Evolutionary conservation across 495 filamentous ascomycete genomes (phyloP).

Genomic region (Penicillium longicatenatum): DNA sequence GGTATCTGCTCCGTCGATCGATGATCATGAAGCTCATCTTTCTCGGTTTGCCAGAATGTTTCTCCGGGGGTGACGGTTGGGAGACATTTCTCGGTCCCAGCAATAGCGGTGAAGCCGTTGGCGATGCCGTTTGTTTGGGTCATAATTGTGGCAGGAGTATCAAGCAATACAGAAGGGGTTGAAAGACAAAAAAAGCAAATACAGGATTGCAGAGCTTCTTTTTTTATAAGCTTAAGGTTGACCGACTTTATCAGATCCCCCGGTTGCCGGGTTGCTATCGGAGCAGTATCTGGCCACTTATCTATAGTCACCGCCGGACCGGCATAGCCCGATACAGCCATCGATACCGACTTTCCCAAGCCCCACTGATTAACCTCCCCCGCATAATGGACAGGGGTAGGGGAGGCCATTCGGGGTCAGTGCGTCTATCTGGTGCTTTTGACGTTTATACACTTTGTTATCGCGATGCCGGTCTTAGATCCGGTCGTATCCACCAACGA

Average conservation of each 20-base stretch:
- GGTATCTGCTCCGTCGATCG: slow-evolving; percentile 52
- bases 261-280: neutral
- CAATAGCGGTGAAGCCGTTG: slow-evolving; percentile 5
- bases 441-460: neutral
- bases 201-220: neutral
- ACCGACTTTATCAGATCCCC: slow-evolving; percentile 1
- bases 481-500: slow-evolving; percentile 6
- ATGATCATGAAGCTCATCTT: slow-evolving; percentile 53
- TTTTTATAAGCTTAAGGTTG: neutral
- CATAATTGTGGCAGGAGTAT: neutral
- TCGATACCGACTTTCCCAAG: neutral
- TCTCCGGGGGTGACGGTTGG: slow-evolving; percentile 57
- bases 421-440: neutral
- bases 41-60: slow-evolving; percentile 65
- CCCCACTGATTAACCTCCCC: slow-evolving; percentile 3
- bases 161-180: neutral
- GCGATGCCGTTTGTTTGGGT: slow-evolving; percentile 1
- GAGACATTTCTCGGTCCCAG: slow-evolving; percentile 21
- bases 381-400: neutral
- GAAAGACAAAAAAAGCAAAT: slow-evolving; percentile 1
- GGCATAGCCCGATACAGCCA: slow-evolving; percentile 2
- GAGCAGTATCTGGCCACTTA: neutral
- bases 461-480: neutral
- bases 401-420: neutral
- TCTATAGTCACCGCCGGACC: slow-evolving; percentile 2